Percentiles rank a stretch among this genome's conserved stretches.
These are phyloP conservation scores for Laburnicola sp. DNA, from an alignment of 2,329 filamentous ascomycete genomes.

Conservation along the genomic window DNA sequence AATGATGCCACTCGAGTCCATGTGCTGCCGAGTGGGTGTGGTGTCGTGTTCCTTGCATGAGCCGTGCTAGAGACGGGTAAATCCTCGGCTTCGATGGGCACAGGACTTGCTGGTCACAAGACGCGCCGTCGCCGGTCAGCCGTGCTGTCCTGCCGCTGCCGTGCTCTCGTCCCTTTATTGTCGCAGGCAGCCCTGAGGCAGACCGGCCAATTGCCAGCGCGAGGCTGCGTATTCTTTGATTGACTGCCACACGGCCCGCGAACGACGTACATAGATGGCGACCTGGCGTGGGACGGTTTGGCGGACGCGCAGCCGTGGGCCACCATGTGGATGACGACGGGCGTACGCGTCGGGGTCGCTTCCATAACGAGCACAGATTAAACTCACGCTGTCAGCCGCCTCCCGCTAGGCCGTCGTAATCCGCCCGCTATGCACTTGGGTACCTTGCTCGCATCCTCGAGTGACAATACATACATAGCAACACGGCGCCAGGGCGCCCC, in stretches of 20 bases:
- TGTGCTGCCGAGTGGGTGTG: conserved; percentile 18
- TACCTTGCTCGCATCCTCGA: neutral
- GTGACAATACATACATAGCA: neutral
- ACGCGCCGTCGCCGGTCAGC: conserved; percentile 32
- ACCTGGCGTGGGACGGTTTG: conserved; percentile 11
- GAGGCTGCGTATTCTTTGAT: conserved; percentile 36
- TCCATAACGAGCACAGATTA: conserved; percentile 1
- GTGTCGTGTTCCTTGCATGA: conserved; percentile 39
- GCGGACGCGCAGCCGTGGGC: neutral
- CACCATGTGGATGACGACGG: neutral
- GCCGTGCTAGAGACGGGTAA: conserved; percentile 35
- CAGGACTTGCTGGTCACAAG: conserved; percentile 38
- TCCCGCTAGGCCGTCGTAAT: conserved; percentile 23
- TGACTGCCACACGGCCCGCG: conserved; percentile 40
- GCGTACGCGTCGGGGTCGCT: neutral
- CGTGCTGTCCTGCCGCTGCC: conserved; percentile 19
- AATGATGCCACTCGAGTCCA: conserved; percentile 10
- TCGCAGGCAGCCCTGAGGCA: conserved; percentile 26
- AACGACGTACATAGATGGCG: conserved; percentile 26
- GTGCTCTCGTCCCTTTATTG: conserved; percentile 21
- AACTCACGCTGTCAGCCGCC: conserved; percentile 19
- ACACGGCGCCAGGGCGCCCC: conserved; percentile 22
- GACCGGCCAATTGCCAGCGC: conserved; percentile 30
- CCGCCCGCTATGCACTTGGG: conserved; percentile 6
- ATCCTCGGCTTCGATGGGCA: conserved; percentile 22